Base-by-base conservation (phyloP, 805 yeast species). In the Maudiozyma barnettii region DNA sequence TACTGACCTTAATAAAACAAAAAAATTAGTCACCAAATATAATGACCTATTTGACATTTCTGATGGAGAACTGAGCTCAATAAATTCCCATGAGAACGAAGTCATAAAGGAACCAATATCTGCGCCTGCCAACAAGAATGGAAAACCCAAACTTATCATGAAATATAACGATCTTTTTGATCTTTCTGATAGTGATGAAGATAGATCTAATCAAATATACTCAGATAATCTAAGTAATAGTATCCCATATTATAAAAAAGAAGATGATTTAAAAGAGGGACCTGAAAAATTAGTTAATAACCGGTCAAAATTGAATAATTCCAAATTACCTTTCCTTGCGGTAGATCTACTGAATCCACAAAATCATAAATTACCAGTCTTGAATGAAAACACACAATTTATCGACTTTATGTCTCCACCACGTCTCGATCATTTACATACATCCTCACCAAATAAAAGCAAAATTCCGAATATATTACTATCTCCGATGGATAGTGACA, bases 1-100 rank as follows among this genome's bases (percentile, higher is more conserved):
- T 21, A 13, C 5, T n/a, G n/a, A n/a, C 20, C 21, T 23, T 3
- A 21, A 37, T 7, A 21, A 37, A 37, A 18, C 40, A 1, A 12
- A 14, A 10, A 20, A 7, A 7, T 10, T 4, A 20, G 29, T 14
- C 19, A 31, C 37, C 19, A 41, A 39, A 10, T 52, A 51, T 35
- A 44, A 45, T 12, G 54, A 50, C 36, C 20, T 52, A 8, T 52
- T 46, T 29, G 47, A 46, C 19, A 14, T 52, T 12, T 49, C 49
- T 14, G 49, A 46, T 39, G 48, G 40, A 8, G 42, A 42, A 9
- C 41, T 37, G 5, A 43, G 20, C 7, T 31, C 23, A 20, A 20
- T 23, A 18, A 5, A 19, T 5, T 13, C 9, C 22, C 23, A 13
- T 35, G 20, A 16, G 19, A 18, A 35, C 13, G 5, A 12, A 10